phyloP scores from a whole-genome alignment of 768 basidiomycete genomes.

The Tubosaeta sp. region DNA sequence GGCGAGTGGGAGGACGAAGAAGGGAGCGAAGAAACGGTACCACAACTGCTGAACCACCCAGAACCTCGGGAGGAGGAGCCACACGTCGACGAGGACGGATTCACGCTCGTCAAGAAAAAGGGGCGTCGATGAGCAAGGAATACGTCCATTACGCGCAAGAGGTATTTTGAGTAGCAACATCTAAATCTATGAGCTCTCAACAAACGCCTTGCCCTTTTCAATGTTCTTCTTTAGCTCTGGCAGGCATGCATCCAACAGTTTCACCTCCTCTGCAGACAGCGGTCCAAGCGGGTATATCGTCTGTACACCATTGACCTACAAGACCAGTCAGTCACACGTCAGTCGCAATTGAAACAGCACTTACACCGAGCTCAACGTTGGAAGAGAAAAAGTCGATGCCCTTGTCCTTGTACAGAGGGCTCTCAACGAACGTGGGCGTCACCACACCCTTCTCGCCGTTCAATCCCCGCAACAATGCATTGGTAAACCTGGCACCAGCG shows the following conservation, averaged over 20 bases:
- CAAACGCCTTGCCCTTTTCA: slow-evolving; percentile 86
- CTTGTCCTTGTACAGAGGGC: slow-evolving; percentile 76
- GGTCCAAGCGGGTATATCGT: slow-evolving; percentile 85
- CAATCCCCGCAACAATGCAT: slow-evolving; percentile 55
- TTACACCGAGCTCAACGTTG: slow-evolving; percentile 89
- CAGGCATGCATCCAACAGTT: slow-evolving; percentile 79
- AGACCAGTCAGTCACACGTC: slow-evolving; percentile 8
- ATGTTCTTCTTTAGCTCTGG: slow-evolving; percentile 98
- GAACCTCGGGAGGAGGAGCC: slow-evolving; percentile 44
- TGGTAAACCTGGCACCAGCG: slow-evolving; percentile 70
- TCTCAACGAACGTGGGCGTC: slow-evolving; percentile 86
- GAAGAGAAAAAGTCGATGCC: slow-evolving; percentile 95
- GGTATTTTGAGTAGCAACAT: slow-evolving; percentile 20
- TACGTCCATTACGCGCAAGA: slow-evolving; percentile 10
- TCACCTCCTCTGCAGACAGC: slow-evolving; percentile 78
- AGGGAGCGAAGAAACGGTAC: slow-evolving; percentile 46
- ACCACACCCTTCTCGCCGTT: slow-evolving; percentile 66
- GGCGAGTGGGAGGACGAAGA: slow-evolving; percentile 37
- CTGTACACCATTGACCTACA: slow-evolving; percentile 79
- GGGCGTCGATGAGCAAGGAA: slow-evolving; percentile 38
- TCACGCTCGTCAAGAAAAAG: slow-evolving; percentile 70
- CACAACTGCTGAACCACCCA: slow-evolving; percentile 47
- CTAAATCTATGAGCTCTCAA: slow-evolving; percentile 37
- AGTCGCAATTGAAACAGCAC: slow-evolving; percentile 17
- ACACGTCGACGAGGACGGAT: slow-evolving; percentile 89